phyloP scores from a whole-genome alignment of 352 stramenopile genomes.

The Phytopythium montanum region DNA sequence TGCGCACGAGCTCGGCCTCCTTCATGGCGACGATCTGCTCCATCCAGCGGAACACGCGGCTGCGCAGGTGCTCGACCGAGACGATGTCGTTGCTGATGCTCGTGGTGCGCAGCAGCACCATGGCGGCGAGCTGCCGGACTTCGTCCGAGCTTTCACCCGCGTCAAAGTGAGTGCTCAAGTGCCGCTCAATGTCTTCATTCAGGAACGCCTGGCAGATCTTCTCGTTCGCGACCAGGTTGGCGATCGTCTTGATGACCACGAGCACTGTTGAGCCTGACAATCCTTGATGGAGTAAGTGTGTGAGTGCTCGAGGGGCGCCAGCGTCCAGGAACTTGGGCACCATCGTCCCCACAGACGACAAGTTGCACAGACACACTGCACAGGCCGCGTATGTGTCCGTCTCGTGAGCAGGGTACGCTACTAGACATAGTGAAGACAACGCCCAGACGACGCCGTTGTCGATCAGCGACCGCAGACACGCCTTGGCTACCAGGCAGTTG shows the following conservation, averaged over 20 bases:
- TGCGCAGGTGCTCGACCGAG: slow-evolving; percentile 55
- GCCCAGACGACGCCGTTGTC: slow-evolving; percentile 80
- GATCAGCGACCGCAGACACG: slow-evolving; percentile 59
- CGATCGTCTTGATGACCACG: slow-evolving; percentile 67
- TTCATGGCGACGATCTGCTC: slow-evolving; percentile 80
- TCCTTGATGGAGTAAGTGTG: slow-evolving; percentile 50
- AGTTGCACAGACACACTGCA: slow-evolving; percentile 73
- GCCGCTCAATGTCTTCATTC: slow-evolving; percentile 66
- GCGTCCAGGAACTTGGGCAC: slow-evolving; percentile 66
- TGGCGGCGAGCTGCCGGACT: slow-evolving; percentile 61
- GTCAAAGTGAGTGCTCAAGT: slow-evolving; percentile 53
- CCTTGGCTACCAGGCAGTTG: slow-evolving; percentile 69
- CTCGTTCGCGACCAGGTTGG: slow-evolving; percentile 71
- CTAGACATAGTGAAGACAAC: slow-evolving; percentile 53
- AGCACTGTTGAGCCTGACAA: slow-evolving; percentile 38
- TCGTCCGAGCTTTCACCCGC: slow-evolving; percentile 38
- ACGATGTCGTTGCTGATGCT: slow-evolving; percentile 70
- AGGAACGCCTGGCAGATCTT: slow-evolving; percentile 71
- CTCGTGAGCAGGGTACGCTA: slow-evolving; percentile 51
- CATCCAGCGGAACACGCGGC: slow-evolving; percentile 72
- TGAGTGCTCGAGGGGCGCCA: slow-evolving; percentile 52
- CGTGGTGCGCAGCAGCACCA: slow-evolving; percentile 66
- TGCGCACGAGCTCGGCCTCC: slow-evolving; percentile 63
- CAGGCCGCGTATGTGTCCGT: slow-evolving; percentile 30
- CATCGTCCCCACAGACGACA: slow-evolving; percentile 54